A percentile compares a stretch with the other conserved stretches of the same genome.
Conservation (phyloP, 208 protist species). For the Trypanosoma rangeli region DNA sequence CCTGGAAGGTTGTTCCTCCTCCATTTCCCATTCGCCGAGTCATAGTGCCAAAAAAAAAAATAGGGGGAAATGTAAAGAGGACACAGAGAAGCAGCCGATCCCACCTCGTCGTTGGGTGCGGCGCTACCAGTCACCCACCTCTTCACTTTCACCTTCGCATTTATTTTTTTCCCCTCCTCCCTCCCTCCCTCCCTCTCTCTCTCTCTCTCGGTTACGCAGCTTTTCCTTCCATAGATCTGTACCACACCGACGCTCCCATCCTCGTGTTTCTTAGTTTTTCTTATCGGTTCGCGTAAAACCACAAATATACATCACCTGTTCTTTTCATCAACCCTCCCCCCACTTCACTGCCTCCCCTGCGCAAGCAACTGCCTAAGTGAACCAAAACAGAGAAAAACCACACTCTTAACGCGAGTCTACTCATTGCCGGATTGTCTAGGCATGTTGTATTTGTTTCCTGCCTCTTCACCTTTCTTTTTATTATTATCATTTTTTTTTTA, state of each 20-base stretch:
- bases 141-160: neutral
- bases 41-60: no score
- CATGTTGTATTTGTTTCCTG: neutral
- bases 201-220: neutral
- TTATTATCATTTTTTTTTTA: neutral
- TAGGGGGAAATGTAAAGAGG: no score
- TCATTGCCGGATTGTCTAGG: neutral
- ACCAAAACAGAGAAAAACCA: neutral
- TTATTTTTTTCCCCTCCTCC: neutral
- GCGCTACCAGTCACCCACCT: neutral
- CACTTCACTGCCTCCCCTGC: neutral
- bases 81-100: no score
- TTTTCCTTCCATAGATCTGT: neutral
- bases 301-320: constrained; percentile 2
- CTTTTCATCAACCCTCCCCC: neutral
- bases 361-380: neutral
- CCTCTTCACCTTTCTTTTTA: neutral
- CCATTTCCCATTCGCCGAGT: no score
- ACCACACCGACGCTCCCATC: no score
- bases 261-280: no score
- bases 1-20: no score
- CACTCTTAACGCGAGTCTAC: neutral
- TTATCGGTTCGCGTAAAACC: neutral
- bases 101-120: no score
- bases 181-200: neutral